Percentiles rank a stretch among this genome's conserved stretches.
These are phyloP conservation scores for Suillus sp. DNA, from an alignment of 768 basidiomycete genomes.

Conservation along the genomic window DNA sequence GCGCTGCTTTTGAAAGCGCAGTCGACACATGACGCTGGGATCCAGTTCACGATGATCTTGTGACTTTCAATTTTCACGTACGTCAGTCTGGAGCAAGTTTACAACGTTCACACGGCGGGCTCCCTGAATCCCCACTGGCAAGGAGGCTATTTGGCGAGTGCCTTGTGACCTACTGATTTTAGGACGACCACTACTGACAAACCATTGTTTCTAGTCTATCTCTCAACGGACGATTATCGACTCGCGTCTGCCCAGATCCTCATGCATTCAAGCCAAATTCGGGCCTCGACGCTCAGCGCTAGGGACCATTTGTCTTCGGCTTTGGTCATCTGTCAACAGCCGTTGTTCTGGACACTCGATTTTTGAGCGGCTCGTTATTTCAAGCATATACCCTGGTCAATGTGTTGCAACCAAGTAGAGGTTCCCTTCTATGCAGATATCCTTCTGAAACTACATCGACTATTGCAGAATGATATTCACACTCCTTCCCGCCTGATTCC, in stretches of 20 bases:
- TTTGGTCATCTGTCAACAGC: neutral
- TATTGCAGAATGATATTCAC: neutral
- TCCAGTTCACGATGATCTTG: too few species aligned
- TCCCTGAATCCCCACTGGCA: neutral
- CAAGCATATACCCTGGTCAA: neutral
- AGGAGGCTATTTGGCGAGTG: neutral
- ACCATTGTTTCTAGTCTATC: neutral
- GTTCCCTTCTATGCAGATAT: neutral
- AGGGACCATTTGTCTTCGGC: neutral
- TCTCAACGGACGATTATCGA: neutral
- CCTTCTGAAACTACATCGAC: neutral
- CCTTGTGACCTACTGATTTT: neutral
- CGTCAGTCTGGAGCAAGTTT: neutral
- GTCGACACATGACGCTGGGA: neutral
- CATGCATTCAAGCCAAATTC: neutral
- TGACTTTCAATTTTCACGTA: too few species aligned
- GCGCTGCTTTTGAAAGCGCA: neutral
- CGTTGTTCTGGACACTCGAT: neutral
- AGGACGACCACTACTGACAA: neutral
- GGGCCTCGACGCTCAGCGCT: neutral
- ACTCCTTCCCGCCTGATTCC: neutral
- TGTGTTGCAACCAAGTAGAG: neutral
- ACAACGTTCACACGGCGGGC: neutral
- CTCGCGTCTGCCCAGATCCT: neutral
- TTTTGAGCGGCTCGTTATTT: neutral